phyloP scores from a whole-genome alignment of 2,329 filamentous ascomycete genomes.

The Monilinia aucupariae region DNA sequence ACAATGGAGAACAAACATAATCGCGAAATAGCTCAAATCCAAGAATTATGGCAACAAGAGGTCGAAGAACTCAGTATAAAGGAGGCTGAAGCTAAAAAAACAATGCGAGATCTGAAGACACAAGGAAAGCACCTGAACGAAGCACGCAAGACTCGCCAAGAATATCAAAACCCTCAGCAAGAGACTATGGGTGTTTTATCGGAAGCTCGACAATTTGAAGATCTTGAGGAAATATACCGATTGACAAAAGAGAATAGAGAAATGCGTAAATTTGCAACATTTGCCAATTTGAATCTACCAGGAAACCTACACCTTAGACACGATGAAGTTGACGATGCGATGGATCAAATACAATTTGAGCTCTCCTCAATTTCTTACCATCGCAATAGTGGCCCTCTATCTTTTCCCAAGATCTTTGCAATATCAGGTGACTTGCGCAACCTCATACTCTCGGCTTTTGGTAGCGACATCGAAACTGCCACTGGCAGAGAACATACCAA shows the following conservation, averaged over 20 bases:
- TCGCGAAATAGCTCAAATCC: not conserved
- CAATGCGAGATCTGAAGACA: not conserved
- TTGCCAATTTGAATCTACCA: not conserved
- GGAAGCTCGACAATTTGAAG: not conserved
- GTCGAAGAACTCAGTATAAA: not conserved
- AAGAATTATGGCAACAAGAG: conserved; percentile 12
- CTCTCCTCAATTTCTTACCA: conserved; percentile 17
- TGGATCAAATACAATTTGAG: conserved; percentile 16
- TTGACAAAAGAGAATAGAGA: conserved; percentile 9
- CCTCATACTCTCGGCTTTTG: conserved; percentile 2
- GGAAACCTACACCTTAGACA: not conserved
- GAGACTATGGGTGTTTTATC: not conserved
- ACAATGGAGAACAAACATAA: not conserved
- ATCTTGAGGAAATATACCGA: not conserved
- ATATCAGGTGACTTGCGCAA: conserved; percentile 1
- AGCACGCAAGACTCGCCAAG: not conserved
- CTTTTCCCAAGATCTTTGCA: not conserved
- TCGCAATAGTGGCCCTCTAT: not conserved
- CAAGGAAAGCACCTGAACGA: not conserved
- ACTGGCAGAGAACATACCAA: not conserved
- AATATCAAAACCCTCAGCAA: not conserved
- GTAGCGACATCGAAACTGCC: not conserved
- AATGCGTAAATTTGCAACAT: not conserved
- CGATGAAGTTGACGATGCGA: not conserved
- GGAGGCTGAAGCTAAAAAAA: not conserved